Base-by-base conservation (phyloP, 257 asterid genomes). In the Jacaranda copaia region DNA sequence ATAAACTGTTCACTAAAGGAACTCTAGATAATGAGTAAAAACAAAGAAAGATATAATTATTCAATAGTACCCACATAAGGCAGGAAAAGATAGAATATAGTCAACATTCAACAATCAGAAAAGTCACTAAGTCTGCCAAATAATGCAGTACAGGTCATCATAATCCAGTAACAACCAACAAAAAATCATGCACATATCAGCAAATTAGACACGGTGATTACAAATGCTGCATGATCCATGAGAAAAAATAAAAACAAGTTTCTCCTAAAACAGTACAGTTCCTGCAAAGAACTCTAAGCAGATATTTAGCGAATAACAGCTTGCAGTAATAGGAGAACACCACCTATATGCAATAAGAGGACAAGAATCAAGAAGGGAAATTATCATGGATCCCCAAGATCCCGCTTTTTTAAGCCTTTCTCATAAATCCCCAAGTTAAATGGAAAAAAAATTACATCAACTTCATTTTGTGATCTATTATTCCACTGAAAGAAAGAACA, bases 11-110 rank as follows among this genome's bases (percentile, higher is more conserved):
- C 61, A 19, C 67, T 42, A n/a, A 51, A 11, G 43, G 74, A 73
- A 20, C 72, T 38, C 55, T 40, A 78, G 45, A 45, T 38, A 67
- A 53, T n/a, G 36, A 55, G 64, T 38, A 56, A 69, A 72, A 48
- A 14, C 56, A 72, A 11, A 5, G 35, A 38, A 16, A 71, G 20
- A 58, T 45, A 53, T 64, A 25, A 52, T 60, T 51, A 42, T 52
- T 67, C 76, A 80, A 66, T 39, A 59, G 74, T 39, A 72, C 32
- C 58, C 74, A 77, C 45, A 14, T 53, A 67, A 57, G 18, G 57
- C 58, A 69, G 70, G 65, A 81, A 68, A 64, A 39, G 56, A 62
- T 35, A 60, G 64, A 68, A 75, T 69, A 45, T 49, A 70, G 25
- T 60, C 76, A 73, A 74, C 56, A 42, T 25, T 25, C 32, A 25